Conservation (phyloP, 805 yeast genomes). For the Starmerella vitae region DNA sequence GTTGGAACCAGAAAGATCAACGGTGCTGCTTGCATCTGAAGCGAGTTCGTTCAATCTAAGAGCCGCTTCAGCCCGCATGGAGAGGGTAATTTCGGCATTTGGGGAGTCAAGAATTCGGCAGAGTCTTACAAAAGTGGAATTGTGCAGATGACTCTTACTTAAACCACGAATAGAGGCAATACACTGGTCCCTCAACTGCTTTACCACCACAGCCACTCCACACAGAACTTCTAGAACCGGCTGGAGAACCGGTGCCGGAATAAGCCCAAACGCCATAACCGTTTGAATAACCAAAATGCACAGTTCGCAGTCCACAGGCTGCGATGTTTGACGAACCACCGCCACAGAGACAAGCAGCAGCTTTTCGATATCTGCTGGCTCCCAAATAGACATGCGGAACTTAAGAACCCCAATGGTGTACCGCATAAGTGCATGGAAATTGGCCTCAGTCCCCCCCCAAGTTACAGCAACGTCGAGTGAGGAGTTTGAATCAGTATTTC, state of each 20-base stretch:
- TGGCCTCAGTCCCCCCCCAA: conserved; percentile 24
- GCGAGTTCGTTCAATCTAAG: conserved; percentile 24
- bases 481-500: too few relatives aligned
- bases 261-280: conserved; percentile 33
- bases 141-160: conserved; percentile 30
- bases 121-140: conserved; percentile 25
- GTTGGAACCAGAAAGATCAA: background rate
- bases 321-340: conserved; percentile 32
- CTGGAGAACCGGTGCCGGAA: conserved; percentile 33
- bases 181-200: conserved; percentile 27
- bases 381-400: conserved; percentile 35
- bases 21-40: background rate
- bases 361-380: conserved; percentile 29
- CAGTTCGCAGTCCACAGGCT: conserved; percentile 28
- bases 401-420: conserved; percentile 36
- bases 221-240: conserved; percentile 35
- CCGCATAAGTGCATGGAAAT: conserved; percentile 26
- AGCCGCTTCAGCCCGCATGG: conserved; percentile 29
- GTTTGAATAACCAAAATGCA: conserved; percentile 35
- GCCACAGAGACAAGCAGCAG: conserved; percentile 29
- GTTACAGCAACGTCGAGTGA: conserved; percentile 19
- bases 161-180: conserved; percentile 33
- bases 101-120: conserved; percentile 24
- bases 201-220: conserved; percentile 31
- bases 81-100: conserved; percentile 21